Evolutionary conservation across 805 yeast species (phyloP), one percentile per base, ranked within the genome.

Genomic region (Lachancea dasiensis): DNA sequence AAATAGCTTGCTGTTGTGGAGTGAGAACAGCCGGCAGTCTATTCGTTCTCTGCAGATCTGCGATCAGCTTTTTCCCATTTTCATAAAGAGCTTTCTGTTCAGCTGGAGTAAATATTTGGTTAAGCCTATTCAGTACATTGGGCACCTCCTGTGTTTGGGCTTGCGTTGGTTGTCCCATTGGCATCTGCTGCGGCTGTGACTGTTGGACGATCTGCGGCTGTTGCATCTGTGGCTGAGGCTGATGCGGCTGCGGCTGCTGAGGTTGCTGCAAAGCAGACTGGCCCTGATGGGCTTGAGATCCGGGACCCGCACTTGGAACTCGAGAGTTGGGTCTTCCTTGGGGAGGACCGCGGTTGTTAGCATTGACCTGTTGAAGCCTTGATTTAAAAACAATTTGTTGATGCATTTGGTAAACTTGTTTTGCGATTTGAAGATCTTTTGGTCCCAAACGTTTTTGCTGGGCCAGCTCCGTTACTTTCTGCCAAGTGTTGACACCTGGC

Each of bases 401-500:
- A 56, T 81, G 89, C 35, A 80, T 64, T 32, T 73, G 70, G 57
- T 86, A 86, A 6, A 81, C 76, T 41, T 76, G 80, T 54, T 75
- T 79, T 30, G 84, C 76, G 17, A 72, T 58, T 11, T 73, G 73
- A 65, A 80, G 63, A 19, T 73, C 73, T 23, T 76, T 71, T 5
- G 73, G 71, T 1, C 83, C 76, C 27, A 84, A 61, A 42, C 75
- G 66, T 42, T 75, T 77, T 45, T 73, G 70, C 46, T 75, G 73
- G 30, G 77, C 60, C 48, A 79, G 70, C 28, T 79, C 81, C 58
- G 79, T 75, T 20, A 86, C 76, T 54, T 79, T 84, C 16, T 77
- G 74, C 95, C 95, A 87, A 5, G 94, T 84, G 48, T 73, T 79
- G 20, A 79, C 79, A 34, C 78, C 81, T 10, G 80, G 79, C 0